Evolutionary conservation across 2,329 filamentous ascomycete species (phyloP).

Genomic region (Didymella pinodella): DNA sequence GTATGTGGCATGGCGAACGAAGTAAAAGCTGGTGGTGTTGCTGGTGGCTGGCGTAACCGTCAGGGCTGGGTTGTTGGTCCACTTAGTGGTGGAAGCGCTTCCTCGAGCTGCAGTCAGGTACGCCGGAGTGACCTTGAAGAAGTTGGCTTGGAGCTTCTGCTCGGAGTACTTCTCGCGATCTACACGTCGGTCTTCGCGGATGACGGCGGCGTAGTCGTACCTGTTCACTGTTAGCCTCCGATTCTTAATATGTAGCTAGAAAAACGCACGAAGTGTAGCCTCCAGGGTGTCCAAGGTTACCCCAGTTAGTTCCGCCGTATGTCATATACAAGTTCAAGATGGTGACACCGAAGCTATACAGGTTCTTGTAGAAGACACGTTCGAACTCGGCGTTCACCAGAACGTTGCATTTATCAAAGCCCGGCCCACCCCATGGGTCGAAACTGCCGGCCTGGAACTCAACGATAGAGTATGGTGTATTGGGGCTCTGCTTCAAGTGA

Average conservation of each 20-base stretch:
- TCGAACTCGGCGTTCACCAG: constrained; percentile 78
- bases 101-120: constrained; percentile 64
- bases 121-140: constrained; percentile 74
- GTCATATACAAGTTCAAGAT: constrained; percentile 81
- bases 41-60: constrained; percentile 69
- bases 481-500: constrained; percentile 69
- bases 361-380: constrained; percentile 81
- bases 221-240: not conserved
- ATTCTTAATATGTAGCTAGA: not conserved
- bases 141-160: constrained; percentile 77
- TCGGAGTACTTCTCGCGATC: constrained; percentile 80
- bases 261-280: constrained; percentile 65
- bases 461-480: constrained; percentile 69
- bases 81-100: constrained; percentile 40
- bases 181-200: constrained; percentile 73
- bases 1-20: constrained; percentile 71
- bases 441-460: constrained; percentile 77
- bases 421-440: constrained; percentile 76
- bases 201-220: constrained; percentile 59
- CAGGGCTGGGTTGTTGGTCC: constrained; percentile 56
- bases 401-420: constrained; percentile 71
- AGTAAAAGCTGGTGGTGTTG: constrained; percentile 68
- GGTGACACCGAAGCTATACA: constrained; percentile 69
- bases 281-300: constrained; percentile 69
- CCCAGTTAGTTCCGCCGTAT: constrained; percentile 85